A percentile compares a stretch with the other conserved stretches of the same genome.
These are phyloP conservation scores for Lasiosphaeris hirsuta DNA, from an alignment of 495 filamentous ascomycete species.

Conservation along the genomic window DNA sequence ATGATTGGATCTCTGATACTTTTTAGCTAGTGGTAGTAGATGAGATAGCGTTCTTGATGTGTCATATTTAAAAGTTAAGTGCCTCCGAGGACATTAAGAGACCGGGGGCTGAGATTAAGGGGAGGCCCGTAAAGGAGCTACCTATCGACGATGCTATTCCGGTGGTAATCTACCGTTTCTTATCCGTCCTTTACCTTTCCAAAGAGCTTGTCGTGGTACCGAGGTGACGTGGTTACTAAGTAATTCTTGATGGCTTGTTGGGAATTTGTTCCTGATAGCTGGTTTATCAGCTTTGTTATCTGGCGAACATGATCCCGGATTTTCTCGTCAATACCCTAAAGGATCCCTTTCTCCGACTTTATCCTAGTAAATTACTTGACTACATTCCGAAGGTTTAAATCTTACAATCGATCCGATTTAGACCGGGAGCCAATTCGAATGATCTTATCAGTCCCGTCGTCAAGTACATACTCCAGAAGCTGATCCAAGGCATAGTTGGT, in stretches of 20 bases:
- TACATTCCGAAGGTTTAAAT: conserved; percentile 46
- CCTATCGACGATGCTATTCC: conserved; percentile 13
- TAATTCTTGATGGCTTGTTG: neutral
- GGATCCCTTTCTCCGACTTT: conserved; percentile 24
- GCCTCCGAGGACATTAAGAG: neutral
- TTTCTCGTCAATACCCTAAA: neutral
- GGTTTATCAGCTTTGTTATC: neutral
- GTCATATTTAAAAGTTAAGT: conserved; percentile 17
- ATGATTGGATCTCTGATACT: conserved; percentile 38
- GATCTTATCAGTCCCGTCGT: conserved; percentile 54
- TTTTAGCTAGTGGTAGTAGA: conserved; percentile 47
- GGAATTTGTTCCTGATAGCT: neutral
- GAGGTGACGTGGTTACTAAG: neutral
- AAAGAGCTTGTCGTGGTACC: conserved; percentile 29
- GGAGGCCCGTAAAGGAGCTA: conserved; percentile 21
- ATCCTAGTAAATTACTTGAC: conserved; percentile 24
- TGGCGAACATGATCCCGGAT: neutral
- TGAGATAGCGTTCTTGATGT: conserved; percentile 25
- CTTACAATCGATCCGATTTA: conserved; percentile 54
- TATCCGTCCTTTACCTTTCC: conserved; percentile 20
- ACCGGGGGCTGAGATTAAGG: neutral
- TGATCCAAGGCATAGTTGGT: conserved; percentile 72
- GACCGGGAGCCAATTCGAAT: conserved; percentile 68
- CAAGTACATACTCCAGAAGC: conserved; percentile 60
- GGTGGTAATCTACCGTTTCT: conserved; percentile 14